Evolutionary conservation across 2,329 filamentous ascomycete genomes (phyloP).

Genomic region (Daldinia sp.): DNA sequence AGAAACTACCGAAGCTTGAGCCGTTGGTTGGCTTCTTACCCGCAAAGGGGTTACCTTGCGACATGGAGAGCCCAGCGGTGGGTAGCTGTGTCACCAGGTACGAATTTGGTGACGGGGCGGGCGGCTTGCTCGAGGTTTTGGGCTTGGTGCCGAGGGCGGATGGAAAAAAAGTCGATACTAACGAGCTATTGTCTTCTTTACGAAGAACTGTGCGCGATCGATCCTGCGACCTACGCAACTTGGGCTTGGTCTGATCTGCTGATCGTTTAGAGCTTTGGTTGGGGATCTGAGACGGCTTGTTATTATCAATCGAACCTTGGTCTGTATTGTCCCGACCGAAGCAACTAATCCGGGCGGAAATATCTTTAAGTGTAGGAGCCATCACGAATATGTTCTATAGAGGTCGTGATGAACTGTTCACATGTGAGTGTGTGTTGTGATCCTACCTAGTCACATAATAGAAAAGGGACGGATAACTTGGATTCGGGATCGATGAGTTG

Average conservation of each 20-base stretch:
- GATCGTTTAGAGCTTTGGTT: neutral
- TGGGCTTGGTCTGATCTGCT: neutral
- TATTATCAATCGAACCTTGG: conserved; percentile 3
- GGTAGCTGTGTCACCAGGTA: neutral
- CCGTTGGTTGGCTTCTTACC: neutral
- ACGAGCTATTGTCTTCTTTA: neutral
- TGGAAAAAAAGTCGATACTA: neutral
- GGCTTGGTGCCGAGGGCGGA: neutral
- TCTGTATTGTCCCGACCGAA: conserved; percentile 2
- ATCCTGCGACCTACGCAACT: neutral
- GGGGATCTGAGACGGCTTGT: neutral
- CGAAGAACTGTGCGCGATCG: neutral
- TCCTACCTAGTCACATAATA: neutral
- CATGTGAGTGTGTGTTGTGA: neutral
- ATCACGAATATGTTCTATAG: conserved; percentile 4
- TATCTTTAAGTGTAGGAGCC: conserved; percentile 17
- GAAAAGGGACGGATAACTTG: neutral
- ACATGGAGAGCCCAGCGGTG: neutral
- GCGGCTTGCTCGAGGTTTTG: neutral
- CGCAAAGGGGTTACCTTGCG: neutral
- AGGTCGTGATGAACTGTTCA: neutral
- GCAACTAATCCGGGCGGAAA: conserved; percentile 8
- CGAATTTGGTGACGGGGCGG: no score
- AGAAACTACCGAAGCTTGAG: neutral
- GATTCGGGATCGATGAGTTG: no score